Conservation (phyloP, 208 protist species). For the Trypanosoma vivax region DNA sequence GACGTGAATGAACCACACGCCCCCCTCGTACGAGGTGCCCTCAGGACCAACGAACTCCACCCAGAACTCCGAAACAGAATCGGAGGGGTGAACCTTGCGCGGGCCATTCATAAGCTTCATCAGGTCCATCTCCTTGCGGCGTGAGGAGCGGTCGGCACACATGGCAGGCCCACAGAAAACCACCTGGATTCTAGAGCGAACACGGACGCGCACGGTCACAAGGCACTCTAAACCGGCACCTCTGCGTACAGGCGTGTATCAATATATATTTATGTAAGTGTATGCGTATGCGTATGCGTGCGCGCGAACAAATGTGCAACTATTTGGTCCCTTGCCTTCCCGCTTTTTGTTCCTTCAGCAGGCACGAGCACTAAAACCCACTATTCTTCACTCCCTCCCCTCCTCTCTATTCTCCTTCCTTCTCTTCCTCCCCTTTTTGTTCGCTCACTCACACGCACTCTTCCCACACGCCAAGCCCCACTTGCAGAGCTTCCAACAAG, state of each 20-base stretch:
- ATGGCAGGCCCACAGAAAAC: no score
- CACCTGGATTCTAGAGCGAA: no score
- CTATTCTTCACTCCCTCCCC: no score
- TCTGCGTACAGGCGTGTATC: no score
- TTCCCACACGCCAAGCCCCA: no score
- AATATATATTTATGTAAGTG: constrained; percentile 1
- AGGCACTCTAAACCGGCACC: no score
- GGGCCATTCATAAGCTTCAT: constrained; percentile 97
- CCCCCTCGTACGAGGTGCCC: constrained; percentile 95
- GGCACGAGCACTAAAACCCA: no score
- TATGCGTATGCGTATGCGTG: neutral
- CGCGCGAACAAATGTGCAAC: neutral
- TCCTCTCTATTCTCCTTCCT: neutral
- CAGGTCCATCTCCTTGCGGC: constrained; percentile 92
- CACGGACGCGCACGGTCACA: no score
- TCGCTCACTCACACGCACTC: no score
- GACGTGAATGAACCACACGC: constrained; percentile 96
- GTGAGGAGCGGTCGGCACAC: constrained; percentile 31
- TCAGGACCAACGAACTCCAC: constrained; percentile 96
- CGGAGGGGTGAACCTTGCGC: constrained; percentile 89
- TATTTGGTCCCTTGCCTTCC: neutral
- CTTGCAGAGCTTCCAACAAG: no score
- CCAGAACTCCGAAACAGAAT: constrained; percentile 92
- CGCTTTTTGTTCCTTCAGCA: neutral
- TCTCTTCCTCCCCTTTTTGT: neutral